Evolutionary conservation across 169 alveolate genomes (phyloP).

Genomic region (Eimeria necatrix): DNA sequence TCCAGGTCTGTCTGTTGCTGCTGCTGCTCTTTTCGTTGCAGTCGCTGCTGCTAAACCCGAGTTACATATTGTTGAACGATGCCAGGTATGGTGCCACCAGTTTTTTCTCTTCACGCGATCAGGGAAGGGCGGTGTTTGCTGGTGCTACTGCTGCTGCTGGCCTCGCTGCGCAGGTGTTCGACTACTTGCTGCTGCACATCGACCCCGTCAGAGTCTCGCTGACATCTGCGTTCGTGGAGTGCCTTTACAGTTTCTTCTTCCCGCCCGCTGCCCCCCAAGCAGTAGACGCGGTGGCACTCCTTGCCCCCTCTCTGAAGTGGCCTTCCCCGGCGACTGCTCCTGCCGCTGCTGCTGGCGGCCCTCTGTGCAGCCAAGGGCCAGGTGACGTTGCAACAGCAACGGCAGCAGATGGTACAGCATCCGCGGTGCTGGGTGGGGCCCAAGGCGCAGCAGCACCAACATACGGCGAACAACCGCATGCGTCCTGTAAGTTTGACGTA

Average conservation of each 20-base stretch:
- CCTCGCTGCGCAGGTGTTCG: slow-evolving; percentile 63
- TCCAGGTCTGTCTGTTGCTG: slow-evolving; percentile 69
- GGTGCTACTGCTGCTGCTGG: slow-evolving; percentile 57
- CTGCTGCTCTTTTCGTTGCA: slow-evolving; percentile 5
- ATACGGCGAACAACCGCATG: neutral
- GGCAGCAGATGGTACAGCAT: slow-evolving; percentile 10
- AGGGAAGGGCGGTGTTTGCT: neutral
- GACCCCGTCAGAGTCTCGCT: slow-evolving; percentile 74
- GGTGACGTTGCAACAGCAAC: slow-evolving; percentile 19
- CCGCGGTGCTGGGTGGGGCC: neutral
- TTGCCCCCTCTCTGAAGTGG: slow-evolving; percentile 52
- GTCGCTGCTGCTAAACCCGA: neutral
- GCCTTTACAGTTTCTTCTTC: slow-evolving; percentile 66
- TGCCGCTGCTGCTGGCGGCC: neutral
- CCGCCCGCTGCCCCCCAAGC: slow-evolving; percentile 67
- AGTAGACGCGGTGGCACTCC: slow-evolving; percentile 51
- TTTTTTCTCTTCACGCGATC: neutral
- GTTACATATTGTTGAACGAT: neutral
- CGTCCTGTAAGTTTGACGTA: neutral
- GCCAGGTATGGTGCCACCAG: neutral
- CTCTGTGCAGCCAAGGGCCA: neutral
- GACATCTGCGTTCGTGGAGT: slow-evolving; percentile 65
- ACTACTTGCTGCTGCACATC: slow-evolving; percentile 74
- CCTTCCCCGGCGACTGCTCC: slow-evolving; percentile 35
- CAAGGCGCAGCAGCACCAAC: slow-evolving; percentile 31